Conservation (phyloP, 2,329 filamentous ascomycete genomes). For the Penicillium sp. region DNA sequence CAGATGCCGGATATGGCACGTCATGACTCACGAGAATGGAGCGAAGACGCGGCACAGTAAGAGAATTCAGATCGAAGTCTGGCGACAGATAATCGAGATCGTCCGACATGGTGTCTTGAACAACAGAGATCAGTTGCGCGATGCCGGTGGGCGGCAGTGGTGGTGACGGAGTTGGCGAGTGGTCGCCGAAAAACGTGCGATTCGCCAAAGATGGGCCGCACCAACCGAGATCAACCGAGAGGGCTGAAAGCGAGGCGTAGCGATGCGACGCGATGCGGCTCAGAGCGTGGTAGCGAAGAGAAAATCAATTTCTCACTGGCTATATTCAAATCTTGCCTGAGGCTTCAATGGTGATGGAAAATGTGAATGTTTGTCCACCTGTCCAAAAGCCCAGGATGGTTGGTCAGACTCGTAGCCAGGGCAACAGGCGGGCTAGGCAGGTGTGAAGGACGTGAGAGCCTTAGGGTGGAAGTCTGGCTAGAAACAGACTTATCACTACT, state of each 20-base stretch:
- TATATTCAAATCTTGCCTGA: conserved; percentile 13
- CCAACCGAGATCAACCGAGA: not conserved
- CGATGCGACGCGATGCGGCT: conserved; percentile 3
- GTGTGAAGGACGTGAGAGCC: not conserved
- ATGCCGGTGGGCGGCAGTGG: not conserved
- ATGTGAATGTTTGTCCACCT: conserved; percentile 16
- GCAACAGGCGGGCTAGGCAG: conserved; percentile 29
- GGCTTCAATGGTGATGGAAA: conserved; percentile 4
- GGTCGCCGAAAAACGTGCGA: not conserved
- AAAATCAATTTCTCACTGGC: conserved; percentile 16
- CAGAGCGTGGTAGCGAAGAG: conserved; percentile 6
- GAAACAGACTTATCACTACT: too few species aligned
- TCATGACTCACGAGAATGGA: conserved; percentile 88
- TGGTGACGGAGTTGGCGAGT: not conserved
- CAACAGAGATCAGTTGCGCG: not conserved
- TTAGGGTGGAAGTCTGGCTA: not conserved
- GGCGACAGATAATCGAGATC: conserved; percentile 80
- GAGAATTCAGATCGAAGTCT: conserved; percentile 73
- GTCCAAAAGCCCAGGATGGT: conserved; percentile 15
- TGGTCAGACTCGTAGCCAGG: conserved; percentile 31
- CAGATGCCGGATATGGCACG: conserved; percentile 75
- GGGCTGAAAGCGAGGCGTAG: conserved; percentile 4
- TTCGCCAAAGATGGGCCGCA: not conserved
- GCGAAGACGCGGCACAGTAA: conserved; percentile 83
- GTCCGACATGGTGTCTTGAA: conserved; percentile 36